A percentile compares a stretch with the other conserved stretches of the same genome.
phyloP scores from a whole-genome alignment of 2,329 filamentous ascomycete genomes.

The Diaporthe capsici region DNA sequence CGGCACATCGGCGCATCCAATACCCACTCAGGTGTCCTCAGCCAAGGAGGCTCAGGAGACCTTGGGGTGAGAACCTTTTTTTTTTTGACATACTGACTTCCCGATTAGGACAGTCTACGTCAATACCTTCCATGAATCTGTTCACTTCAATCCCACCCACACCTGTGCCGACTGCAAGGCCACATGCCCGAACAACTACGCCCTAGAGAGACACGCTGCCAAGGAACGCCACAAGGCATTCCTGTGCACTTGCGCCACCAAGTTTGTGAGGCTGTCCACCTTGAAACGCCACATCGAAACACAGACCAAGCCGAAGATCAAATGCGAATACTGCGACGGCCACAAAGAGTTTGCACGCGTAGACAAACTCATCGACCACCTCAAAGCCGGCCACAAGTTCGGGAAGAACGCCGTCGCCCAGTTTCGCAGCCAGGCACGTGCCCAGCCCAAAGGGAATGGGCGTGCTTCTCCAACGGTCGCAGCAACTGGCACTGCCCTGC shows the following conservation, averaged over 20 bases:
- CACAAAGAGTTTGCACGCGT: not conserved
- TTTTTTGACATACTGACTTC: too few species aligned
- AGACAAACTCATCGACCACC: not conserved
- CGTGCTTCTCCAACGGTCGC: accelerated
- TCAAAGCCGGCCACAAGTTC: not conserved
- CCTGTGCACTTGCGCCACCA: not conserved
- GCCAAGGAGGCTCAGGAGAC: too few species aligned
- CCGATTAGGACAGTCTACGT: too few species aligned
- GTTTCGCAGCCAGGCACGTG: not conserved
- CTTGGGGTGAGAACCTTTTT: too few species aligned
- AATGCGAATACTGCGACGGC: not conserved
- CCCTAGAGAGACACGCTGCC: not conserved
- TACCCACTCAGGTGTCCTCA: too few species aligned
- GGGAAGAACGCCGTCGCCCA: not conserved
- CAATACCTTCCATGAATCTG: too few species aligned
- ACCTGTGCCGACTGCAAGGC: not conserved
- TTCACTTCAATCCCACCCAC: too few species aligned
- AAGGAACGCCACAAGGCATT: not conserved
- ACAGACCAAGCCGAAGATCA: too few species aligned
- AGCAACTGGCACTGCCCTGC: not conserved
- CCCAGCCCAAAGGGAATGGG: not conserved
- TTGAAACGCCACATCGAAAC: conserved; percentile 3
- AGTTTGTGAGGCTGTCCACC: not conserved
- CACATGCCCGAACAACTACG: not conserved
- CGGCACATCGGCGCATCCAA: not conserved